A percentile compares a stretch with the other conserved stretches of the same genome.
Evolutionary conservation across 495 filamentous ascomycete genomes (phyloP).

Genomic region (Friedmanniomyces simplex): DNA sequence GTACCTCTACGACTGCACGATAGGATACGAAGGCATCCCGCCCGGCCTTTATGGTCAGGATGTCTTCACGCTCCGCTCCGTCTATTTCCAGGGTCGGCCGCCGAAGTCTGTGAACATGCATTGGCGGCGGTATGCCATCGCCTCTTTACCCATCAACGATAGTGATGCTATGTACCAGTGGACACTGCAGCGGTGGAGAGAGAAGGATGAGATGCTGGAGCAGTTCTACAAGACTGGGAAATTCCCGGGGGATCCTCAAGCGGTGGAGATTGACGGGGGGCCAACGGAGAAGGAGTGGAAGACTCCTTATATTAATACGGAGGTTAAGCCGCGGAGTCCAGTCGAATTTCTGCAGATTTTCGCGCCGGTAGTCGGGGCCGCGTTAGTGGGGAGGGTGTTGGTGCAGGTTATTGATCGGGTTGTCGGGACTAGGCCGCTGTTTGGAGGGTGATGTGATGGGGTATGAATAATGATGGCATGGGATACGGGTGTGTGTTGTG

Average conservation of each 20-base stretch:
- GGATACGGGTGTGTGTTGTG: too few species aligned
- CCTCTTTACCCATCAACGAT: conserved; percentile 56
- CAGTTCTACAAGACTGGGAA: conserved; percentile 55
- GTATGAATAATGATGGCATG: too few species aligned
- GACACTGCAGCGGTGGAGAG: conserved; percentile 64
- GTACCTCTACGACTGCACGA: conserved; percentile 76
- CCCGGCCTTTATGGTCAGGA: conserved; percentile 64
- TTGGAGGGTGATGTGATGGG: not conserved
- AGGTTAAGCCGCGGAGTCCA: conserved; percentile 43
- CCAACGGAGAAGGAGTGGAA: conserved; percentile 21
- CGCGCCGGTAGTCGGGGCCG: conserved; percentile 15
- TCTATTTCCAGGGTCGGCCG: conserved; percentile 65
- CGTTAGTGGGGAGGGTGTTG: conserved; percentile 7
- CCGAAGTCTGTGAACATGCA: conserved; percentile 81
- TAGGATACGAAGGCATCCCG: conserved; percentile 75
- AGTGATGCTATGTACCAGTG: conserved; percentile 57
- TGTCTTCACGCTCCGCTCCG: conserved; percentile 59
- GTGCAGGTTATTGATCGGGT: conserved; percentile 8
- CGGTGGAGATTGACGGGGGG: conserved; percentile 29
- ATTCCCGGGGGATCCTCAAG: conserved; percentile 53
- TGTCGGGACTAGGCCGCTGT: not conserved
- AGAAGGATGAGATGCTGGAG: conserved; percentile 70
- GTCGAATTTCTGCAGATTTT: conserved; percentile 34
- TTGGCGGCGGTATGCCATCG: conserved; percentile 61
- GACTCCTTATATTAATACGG: conserved; percentile 48